Evolutionary conservation across 352 stramenopile genomes (phyloP).

Genomic region (Phytophthora constricta): DNA sequence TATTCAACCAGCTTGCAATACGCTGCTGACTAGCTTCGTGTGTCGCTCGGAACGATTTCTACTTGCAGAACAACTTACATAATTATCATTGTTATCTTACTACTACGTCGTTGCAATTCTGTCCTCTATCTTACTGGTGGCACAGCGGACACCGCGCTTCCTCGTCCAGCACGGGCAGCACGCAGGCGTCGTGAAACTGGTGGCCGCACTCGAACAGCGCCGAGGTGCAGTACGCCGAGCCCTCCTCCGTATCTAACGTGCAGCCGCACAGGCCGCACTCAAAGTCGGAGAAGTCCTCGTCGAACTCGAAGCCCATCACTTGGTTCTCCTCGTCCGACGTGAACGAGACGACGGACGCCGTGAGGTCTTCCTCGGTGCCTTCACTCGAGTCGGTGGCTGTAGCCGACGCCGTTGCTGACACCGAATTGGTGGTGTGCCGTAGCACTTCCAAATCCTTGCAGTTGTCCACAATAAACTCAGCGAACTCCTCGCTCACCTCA

Average conservation of each 20-base stretch:
- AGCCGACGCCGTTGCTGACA: slow-evolving; percentile 13
- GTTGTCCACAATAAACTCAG: slow-evolving; percentile 30
- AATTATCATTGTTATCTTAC: slow-evolving; percentile 23
- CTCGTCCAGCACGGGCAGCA: slow-evolving; percentile 33
- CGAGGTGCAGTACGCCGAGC: slow-evolving; percentile 29
- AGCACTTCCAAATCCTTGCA: slow-evolving; percentile 29
- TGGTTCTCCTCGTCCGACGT: slow-evolving; percentile 42
- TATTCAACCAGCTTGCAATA: not conserved
- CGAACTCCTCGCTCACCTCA: slow-evolving; percentile 38
- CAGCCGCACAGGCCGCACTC: slow-evolving; percentile 35
- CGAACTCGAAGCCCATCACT: slow-evolving; percentile 31
- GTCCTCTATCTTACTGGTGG: slow-evolving; percentile 1
- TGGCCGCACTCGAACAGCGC: slow-evolving; percentile 44
- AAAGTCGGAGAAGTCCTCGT: slow-evolving; percentile 29
- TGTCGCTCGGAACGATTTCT: not conserved
- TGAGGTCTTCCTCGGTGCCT: slow-evolving; percentile 18
- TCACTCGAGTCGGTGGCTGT: slow-evolving; percentile 17
- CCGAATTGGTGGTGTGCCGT: slow-evolving; percentile 16
- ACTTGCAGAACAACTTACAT: not conserved
- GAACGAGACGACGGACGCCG: slow-evolving; percentile 30
- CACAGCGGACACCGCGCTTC: slow-evolving; percentile 40
- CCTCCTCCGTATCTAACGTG: slow-evolving; percentile 31
- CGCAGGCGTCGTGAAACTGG: slow-evolving; percentile 44
- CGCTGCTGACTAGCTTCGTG: no score
- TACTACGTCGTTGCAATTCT: slow-evolving; percentile 13